phyloP scores from a whole-genome alignment of 129 eudicot genomes.

The Erigeron canadensis region DNA sequence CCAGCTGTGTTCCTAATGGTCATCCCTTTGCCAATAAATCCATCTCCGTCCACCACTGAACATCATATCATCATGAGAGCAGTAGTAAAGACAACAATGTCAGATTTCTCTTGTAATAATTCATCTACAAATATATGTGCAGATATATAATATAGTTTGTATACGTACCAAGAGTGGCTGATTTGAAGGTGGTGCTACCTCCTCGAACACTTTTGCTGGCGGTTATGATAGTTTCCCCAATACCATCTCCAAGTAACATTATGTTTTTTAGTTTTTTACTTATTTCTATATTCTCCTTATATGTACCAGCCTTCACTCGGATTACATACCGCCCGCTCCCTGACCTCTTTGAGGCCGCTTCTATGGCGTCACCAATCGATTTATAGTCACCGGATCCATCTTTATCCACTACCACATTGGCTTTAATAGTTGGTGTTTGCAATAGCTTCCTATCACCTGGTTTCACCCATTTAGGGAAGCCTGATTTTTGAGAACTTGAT shows the following conservation, averaged over 20 bases:
- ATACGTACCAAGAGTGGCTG: constrained; percentile 78
- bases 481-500: constrained; percentile 27
- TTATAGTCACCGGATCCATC: constrained; percentile 70
- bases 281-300: constrained; percentile 56
- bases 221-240: constrained; percentile 66
- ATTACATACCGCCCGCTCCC: constrained; percentile 62
- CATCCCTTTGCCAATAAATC: constrained; percentile 51
- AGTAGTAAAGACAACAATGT: background rate
- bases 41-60: constrained; percentile 48
- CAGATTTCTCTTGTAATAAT: no score
- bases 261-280: constrained; percentile 49
- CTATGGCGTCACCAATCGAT: constrained; percentile 51
- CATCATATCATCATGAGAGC: constrained; percentile 15
- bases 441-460: constrained; percentile 55
- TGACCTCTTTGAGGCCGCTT: constrained; percentile 48
- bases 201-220: constrained; percentile 67
- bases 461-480: constrained; percentile 61
- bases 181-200: constrained; percentile 69
- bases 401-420: constrained; percentile 66
- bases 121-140: no score
- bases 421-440: constrained; percentile 39
- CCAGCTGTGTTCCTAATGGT: constrained; percentile 57
- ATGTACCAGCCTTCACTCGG: constrained; percentile 55
- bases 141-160: no score
- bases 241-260: constrained; percentile 79